Evolutionary conservation across 2,329 filamentous ascomycete species (phyloP), one percentile per base, ranked within the genome.

Genomic region (Amylocarpus encephaloides): DNA sequence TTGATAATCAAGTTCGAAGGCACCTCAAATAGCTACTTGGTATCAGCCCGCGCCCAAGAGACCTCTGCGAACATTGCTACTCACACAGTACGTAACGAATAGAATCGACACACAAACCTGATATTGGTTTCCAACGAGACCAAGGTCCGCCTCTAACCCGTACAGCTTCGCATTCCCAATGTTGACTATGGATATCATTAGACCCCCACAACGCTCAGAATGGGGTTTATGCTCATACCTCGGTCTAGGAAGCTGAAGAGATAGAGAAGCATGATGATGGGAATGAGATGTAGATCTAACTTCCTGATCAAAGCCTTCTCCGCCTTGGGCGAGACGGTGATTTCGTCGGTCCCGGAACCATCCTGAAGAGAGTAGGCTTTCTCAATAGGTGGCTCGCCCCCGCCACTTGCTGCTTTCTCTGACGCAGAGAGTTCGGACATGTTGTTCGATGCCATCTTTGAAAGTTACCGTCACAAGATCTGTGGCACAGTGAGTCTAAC

Each of bases 111-210:
- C 74, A 0, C 73, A 69, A 11, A 75, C 70, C 58, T 83, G 78
- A 59, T 78, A 83, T 58, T 82, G 77, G 35, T 74, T 71, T 5
- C 73, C 71, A 39, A 67, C 64, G 53, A 84, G 65, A 11, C 70
- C 68, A 6, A 83, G 67, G 52, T 83, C 79, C 50, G 73, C 66
- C 63, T 82, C 78, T 29, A 83, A 55, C 2, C 75, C 74, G 57
- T 82, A 83, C 3, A 83, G 67, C 6, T 72, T 68, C 13, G 79
- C 79, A 66, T 82, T 83, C 43, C 79, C 78, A 52, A 80, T 79
- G 52, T 79, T 80, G 22, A 79, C 76, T 68, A 26, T 7, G 22
- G 15, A 39, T 34, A 4, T n/a, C 6, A 36, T 36, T 16, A 36
- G 34, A 5, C 4, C 15, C 15, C 12, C 12, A 5, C 5, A 13